These are phyloP conservation scores for Eutrema japonicum DNA, from an alignment of 345 rosid species.

Conservation along the genomic window DNA sequence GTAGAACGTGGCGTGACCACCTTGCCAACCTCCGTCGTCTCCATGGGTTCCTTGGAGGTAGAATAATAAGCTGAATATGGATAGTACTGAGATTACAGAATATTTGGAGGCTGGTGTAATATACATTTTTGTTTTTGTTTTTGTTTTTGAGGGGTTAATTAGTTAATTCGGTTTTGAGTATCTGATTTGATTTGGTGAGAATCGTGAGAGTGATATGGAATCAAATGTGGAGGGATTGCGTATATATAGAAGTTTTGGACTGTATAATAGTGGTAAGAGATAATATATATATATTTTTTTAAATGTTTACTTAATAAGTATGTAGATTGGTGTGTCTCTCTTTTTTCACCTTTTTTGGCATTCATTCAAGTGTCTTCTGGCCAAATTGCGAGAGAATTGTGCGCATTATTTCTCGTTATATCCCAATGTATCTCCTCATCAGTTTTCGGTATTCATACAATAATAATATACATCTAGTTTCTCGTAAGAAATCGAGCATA, in stretches of 20 bases:
- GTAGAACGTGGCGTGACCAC: conserved; percentile 78
- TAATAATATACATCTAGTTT: neutral
- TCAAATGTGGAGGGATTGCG: conserved; percentile 19
- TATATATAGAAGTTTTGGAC: conserved; percentile 35
- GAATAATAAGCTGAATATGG: conserved; percentile 13
- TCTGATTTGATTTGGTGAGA: conserved; percentile 19
- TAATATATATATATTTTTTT: neutral
- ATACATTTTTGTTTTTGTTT: conserved; percentile 31
- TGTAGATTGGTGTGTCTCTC: conserved; percentile 17
- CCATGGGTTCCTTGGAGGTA: conserved; percentile 48
- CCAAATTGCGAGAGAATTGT: conserved; percentile 29
- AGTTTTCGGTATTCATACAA: neutral
- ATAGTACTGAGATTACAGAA: conserved; percentile 20
- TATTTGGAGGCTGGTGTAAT: conserved; percentile 14
- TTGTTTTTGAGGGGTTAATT: conserved; percentile 6
- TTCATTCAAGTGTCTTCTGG: conserved; percentile 20
- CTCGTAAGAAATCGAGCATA: conserved; percentile 1
- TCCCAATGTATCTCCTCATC: neutral
- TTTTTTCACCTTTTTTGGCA: conserved; percentile 20
- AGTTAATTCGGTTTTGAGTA: conserved; percentile 36
- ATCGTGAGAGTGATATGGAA: conserved; percentile 26
- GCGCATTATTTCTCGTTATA: conserved; percentile 29
- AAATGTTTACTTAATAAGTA: neutral
- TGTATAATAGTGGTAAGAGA: conserved; percentile 11
- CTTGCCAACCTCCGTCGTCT: conserved; percentile 72